phyloP scores from a whole-genome alignment of 2,329 filamentous ascomycete genomes.

The Talaromyces atroroseus region DNA sequence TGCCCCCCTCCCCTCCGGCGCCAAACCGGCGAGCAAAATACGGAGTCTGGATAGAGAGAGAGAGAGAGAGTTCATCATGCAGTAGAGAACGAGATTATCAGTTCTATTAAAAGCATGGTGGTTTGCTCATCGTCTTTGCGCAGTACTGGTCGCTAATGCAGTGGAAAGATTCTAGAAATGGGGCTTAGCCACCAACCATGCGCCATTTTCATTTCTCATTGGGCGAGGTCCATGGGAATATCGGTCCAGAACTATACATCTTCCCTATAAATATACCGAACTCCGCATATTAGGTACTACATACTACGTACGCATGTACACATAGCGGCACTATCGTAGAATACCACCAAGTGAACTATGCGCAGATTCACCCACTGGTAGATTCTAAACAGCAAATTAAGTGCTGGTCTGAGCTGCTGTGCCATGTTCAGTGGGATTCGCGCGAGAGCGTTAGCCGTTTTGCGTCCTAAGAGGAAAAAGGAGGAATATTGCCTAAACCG shows the following conservation, averaged over 20 bases:
- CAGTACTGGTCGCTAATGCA: not conserved
- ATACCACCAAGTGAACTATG: no score
- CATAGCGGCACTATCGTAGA: no score
- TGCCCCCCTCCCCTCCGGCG: not conserved
- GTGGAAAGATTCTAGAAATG: conserved; percentile 4
- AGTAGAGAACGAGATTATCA: not conserved
- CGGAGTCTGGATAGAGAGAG: not conserved
- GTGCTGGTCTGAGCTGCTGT: not conserved
- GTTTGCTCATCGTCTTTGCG: not conserved
- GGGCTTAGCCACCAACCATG: not conserved
- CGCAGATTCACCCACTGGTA: no score
- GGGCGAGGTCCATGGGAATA: not conserved
- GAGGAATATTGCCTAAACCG: not conserved
- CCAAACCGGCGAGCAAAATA: not conserved
- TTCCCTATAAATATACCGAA: not conserved
- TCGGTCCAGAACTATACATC: not conserved
- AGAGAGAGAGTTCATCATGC: no score
- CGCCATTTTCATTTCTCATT: not conserved
- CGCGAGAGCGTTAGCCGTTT: not conserved
- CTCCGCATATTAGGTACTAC: no score
- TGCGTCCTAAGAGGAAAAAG: not conserved
- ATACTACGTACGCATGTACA: no score
- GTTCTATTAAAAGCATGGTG: not conserved
- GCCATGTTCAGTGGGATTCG: not conserved
- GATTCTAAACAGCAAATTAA: not conserved